A percentile compares a stretch with the other conserved stretches of the same genome.
These are phyloP conservation scores for Skeletonema menzelii DNA, from an alignment of 108 stramenopile genomes.

Conservation along the genomic window DNA sequence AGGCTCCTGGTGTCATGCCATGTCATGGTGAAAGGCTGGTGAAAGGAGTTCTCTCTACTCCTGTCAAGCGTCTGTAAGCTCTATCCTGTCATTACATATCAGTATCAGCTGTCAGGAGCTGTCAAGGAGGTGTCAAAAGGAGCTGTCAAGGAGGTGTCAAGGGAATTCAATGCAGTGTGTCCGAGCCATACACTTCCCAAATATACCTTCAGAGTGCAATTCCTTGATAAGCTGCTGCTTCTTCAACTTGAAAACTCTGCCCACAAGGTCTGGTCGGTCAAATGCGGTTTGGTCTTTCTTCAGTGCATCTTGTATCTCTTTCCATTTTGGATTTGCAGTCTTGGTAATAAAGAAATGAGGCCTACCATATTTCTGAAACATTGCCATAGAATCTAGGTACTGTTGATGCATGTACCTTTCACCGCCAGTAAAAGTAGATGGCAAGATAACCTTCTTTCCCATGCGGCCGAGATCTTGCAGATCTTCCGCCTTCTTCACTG, in stretches of 20 bases:
- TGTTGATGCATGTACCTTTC: constrained; percentile 5
- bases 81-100: too few species aligned
- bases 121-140: too few species aligned
- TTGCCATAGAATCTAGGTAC: not conserved
- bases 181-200: not conserved
- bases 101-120: too few species aligned
- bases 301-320: constrained; percentile 18
- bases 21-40: too few species aligned
- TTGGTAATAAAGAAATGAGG: constrained; percentile 30
- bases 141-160: too few species aligned
- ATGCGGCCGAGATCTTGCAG: constrained; percentile 10
- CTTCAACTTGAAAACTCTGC: constrained; percentile 10
- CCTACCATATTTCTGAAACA: constrained; percentile 7
- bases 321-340: constrained; percentile 19
- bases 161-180: not conserved
- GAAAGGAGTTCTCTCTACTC: too few species aligned
- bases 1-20: too few species aligned
- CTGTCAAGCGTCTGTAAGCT: too few species aligned
- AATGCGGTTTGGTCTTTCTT: constrained; percentile 14
- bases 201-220: not conserved
- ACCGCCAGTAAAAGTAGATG: not conserved
- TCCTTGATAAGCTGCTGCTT: not conserved
- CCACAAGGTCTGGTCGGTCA: constrained; percentile 28
- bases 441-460: not conserved
- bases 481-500: not conserved